Percentiles rank a stretch among this genome's conserved stretches.
phyloP scores from a whole-genome alignment of 139 green algal species.

The Pycnococcus provasolii region DNA sequence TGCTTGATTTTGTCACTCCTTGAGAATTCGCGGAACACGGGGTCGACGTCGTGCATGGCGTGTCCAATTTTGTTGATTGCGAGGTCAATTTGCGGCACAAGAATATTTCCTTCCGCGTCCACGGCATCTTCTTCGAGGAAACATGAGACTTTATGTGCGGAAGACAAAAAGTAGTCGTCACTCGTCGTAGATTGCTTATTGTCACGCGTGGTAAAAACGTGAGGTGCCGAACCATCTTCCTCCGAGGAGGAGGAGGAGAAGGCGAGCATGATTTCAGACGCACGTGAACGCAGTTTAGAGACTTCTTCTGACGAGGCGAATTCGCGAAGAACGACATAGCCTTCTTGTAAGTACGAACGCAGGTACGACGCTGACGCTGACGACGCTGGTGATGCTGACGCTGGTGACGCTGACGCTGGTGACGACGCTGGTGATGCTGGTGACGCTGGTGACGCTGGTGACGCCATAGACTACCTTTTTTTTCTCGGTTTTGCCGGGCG shows the following conservation, averaged over 20 bases:
- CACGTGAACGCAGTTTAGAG: constrained; percentile 28
- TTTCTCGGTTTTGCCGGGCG: no score
- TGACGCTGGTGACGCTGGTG: no score
- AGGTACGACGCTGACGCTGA: background rate
- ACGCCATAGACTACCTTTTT: no score
- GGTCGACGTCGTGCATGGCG: constrained; percentile 84
- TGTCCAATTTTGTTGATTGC: constrained; percentile 85
- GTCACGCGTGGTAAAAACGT: constrained; percentile 21
- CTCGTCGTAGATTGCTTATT: constrained; percentile 28
- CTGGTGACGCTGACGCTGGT: no score
- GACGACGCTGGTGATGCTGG: no score
- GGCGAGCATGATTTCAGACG: constrained; percentile 34
- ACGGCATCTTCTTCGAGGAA: constrained; percentile 55
- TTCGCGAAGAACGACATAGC: constrained; percentile 45
- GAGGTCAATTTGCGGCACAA: constrained; percentile 43
- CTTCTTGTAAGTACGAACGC: constrained; percentile 19
- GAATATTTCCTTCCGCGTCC: constrained; percentile 32
- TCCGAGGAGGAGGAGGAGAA: constrained; percentile 14
- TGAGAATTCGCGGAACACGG: constrained; percentile 65
- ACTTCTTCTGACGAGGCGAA: constrained; percentile 43
- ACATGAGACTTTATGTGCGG: constrained; percentile 32
- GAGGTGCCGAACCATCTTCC: background rate
- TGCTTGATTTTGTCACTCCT: constrained; percentile 46
- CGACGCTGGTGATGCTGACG: no score
- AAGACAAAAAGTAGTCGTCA: constrained; percentile 60